Evolutionary conservation across 2,329 filamentous ascomycete genomes (phyloP).

Genomic region (Xylariaceae sp.): DNA sequence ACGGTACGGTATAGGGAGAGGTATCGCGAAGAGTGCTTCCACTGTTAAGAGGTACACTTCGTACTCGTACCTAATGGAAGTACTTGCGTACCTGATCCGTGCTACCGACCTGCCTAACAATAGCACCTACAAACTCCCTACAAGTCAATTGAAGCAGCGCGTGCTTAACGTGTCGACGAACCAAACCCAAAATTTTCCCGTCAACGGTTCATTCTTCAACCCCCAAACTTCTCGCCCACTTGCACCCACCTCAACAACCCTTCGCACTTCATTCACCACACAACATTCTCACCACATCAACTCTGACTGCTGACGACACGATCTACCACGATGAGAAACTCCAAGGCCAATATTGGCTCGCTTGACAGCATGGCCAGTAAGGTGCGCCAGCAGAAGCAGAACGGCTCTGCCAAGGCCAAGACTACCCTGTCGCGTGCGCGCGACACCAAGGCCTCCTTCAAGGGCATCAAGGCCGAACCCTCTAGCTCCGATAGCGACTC

Average conservation of each 20-base stretch:
- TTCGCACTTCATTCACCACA: background rate
- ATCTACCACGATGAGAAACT: constrained; percentile 13
- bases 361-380: constrained; percentile 24
- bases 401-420: constrained; percentile 19
- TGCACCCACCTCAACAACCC: background rate
- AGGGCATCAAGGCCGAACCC: constrained; percentile 22
- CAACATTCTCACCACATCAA: background rate
- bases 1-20: background rate
- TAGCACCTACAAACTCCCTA: background rate
- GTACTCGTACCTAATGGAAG: too few relatives aligned
- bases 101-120: background rate
- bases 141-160: constrained; percentile 1
- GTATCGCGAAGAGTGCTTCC: too few relatives aligned
- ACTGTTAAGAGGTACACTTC: too few relatives aligned
- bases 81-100: too few relatives aligned
- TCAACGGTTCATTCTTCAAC: background rate
- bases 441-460: constrained; percentile 16
- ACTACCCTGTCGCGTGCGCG: constrained; percentile 15
- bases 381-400: constrained; percentile 28
- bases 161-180: background rate
- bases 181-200: constrained; percentile 12
- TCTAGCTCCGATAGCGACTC: constrained; percentile 31
- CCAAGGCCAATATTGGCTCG: constrained; percentile 21
- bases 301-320: background rate
- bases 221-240: background rate